Evolutionary conservation across 139 green algal species (phyloP), one percentile per base, ranked within the genome.

Genomic region (Chlamydomonas incerta): DNA sequence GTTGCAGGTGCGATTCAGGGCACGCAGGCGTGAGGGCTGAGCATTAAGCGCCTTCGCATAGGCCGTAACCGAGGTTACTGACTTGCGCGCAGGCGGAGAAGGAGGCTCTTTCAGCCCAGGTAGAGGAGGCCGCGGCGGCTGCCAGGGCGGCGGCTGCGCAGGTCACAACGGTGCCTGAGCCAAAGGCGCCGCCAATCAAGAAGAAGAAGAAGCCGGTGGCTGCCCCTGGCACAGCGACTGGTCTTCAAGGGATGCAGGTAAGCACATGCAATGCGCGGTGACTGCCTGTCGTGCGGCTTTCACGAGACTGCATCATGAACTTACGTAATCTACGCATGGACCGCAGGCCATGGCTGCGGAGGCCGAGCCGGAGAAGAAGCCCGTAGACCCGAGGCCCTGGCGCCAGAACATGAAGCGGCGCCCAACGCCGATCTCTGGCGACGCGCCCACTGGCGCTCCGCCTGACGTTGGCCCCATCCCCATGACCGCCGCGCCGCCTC

Each of bases 401-500:
- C 80, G 80, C 13, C 80, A 86, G 26, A 79, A 79, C 34, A 86
- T 86, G 80, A 55, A 55, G 13, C 29, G 50, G 58, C 66, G 58
- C 0, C 33, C 29, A 13, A 62, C 55, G 28, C 15, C 52, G 37
- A 17, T 86, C 13, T 9, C n/a, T 10, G 68, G 34, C 2, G 80
- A 86, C 23, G 68, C 68, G 55, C 80, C 80, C 4, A 34, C 31
- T 0, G 80, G 34, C 6, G 80, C 35, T 3, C 68, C 68, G 0
- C 68, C 37, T 14, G 68, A 72, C 41, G 68, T 72, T 2, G 65
- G 9, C 3, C 11, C 68, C 3, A 41, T 28, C 34, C 13, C 80
- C 11, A 57, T 33, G 3, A 72, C 68, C 1, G 55, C 34, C 34
- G 34, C 68, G 50, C 80, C 80, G 28, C 80, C 80, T 34, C 80